A percentile compares a stretch with the other conserved stretches of the same genome.
phyloP scores from a whole-genome alignment of 805 yeast genomes.

The Kuraishia cidri region DNA sequence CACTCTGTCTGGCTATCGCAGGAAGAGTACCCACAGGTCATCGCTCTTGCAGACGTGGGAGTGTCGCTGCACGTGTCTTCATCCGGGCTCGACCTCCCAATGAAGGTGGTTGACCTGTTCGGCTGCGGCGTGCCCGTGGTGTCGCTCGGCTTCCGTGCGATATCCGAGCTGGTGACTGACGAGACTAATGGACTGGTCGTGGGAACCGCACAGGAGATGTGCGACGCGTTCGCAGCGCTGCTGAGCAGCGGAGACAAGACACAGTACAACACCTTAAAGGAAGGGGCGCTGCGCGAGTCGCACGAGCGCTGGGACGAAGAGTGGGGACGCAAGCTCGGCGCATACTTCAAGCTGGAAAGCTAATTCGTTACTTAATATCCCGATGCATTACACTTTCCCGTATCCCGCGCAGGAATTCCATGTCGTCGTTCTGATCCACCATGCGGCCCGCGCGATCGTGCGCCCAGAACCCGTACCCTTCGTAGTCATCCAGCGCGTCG shows the following conservation, averaged over 20 bases:
- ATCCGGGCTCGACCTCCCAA: conserved; percentile 91
- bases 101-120: conserved; percentile 94
- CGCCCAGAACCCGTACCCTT: conserved; percentile 39
- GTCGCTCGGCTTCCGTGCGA: conserved; percentile 67
- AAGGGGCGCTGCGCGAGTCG: conserved; percentile 73
- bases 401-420: conserved; percentile 8
- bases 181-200: conserved; percentile 64
- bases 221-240: conserved; percentile 26
- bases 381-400: neutral
- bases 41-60: conserved; percentile 79
- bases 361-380: too few species aligned
- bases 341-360: conserved; percentile 2
- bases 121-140: conserved; percentile 94
- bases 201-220: conserved; percentile 30
- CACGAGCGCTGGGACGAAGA: conserved; percentile 61
- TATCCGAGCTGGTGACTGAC: conserved; percentile 66
- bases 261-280: conserved; percentile 29
- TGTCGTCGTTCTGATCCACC: conserved; percentile 19
- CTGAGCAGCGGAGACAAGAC: conserved; percentile 16
- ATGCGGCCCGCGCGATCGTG: conserved; percentile 15
- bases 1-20: conserved; percentile 68
- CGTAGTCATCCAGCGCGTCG: conserved; percentile 30
- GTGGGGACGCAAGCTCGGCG: conserved; percentile 51
- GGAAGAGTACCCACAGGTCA: conserved; percentile 70
- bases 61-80: conserved; percentile 86